Evolutionary conservation across 1,284 basidiomycete species (phyloP).

Genomic region (Puccinia hordei): DNA sequence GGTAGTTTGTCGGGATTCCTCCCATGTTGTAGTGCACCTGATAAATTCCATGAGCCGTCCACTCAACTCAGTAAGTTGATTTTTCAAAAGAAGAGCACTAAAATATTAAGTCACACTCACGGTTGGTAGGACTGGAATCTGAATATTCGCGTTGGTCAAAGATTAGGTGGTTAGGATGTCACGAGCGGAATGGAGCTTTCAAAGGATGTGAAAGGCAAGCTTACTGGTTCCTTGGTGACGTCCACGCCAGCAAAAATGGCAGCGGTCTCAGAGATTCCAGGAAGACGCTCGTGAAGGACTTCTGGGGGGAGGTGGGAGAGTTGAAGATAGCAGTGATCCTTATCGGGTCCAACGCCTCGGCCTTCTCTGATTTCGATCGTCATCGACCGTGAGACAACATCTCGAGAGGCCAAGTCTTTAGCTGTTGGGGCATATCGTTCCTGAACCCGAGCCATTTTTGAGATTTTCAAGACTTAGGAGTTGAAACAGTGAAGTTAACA

Average conservation of each 20-base stretch:
- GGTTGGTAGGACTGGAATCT: slow-evolving; percentile 89
- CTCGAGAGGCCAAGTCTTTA: slow-evolving; percentile 98
- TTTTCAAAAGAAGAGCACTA: slow-evolving; percentile 53
- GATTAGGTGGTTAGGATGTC: not conserved
- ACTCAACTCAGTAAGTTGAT: not conserved
- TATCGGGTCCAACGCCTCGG: slow-evolving; percentile 97
- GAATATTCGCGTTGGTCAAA: not conserved
- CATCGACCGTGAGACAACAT: slow-evolving; percentile 99
- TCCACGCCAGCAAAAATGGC: slow-evolving; percentile 99
- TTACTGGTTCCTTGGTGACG: slow-evolving; percentile 90
- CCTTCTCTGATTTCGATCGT: slow-evolving; percentile 98
- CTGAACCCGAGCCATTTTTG: not conserved
- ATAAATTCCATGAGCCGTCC: slow-evolving; percentile 36
- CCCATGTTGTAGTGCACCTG: slow-evolving; percentile 69
- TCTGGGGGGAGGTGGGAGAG: slow-evolving; percentile 95
- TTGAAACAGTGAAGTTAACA: not conserved
- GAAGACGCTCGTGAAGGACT: slow-evolving; percentile 92
- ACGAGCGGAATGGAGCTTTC: not conserved
- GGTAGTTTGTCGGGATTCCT: slow-evolving; percentile 98
- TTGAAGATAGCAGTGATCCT: slow-evolving; percentile 96
- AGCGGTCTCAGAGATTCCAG: slow-evolving; percentile 99
- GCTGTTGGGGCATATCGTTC: slow-evolving; percentile 96
- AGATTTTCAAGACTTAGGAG: not conserved
- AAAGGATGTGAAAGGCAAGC: not conserved
- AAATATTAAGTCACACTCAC: slow-evolving; percentile 75